Base-by-base conservation (phyloP, 306 rosid species). In the Prunus padus region DNA sequence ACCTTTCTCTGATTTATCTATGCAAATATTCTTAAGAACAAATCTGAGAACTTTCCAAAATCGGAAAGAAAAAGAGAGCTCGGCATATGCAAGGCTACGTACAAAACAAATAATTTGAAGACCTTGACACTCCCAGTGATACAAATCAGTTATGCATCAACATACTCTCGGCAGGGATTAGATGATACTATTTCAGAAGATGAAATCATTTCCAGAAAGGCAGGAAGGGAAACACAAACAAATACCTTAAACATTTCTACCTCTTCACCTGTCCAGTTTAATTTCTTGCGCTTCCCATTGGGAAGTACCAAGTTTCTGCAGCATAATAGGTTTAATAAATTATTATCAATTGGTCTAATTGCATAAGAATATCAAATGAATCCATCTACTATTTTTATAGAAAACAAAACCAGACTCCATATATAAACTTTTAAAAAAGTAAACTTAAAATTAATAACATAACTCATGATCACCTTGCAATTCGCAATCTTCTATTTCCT, bases 191-290 rank as follows among this genome's bases (percentile, higher is more conserved):
- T 50, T 20, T 49, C 49, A 49, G 40, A 64, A 11, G 45, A 25
- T 50, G 60, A 75, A 19, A 20, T 11, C 22, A 33, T 37, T 33
- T 33, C 62, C 18, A 31, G 19, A 25, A 65, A 3, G 50, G 65
- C 51, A 75, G 25, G 51, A 31, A 65, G 22, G 33, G 47, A 46
- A 30, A 45, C 26, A 67, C 60, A 62, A 73, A 75, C 70, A 68
- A 4, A 26, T 82, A 87, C 91, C 91, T 64, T 82, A 72, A 87
- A 66, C 84, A 59, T 80, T 16, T 84, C 63, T 76, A 84, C 81
- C 82, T 87, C 91, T 60, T 87, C 87, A 30, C 37, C 50, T 19
- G 84, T 80, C 91, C 91, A 87, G 4, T 10, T 10, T n/a, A 63
- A 7, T 80, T 80, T 82, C 84, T 20, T 77, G 11, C 88, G 77